Conservation (phyloP, 1,284 basidiomycete species). For the Malassezia psittaci region DNA sequence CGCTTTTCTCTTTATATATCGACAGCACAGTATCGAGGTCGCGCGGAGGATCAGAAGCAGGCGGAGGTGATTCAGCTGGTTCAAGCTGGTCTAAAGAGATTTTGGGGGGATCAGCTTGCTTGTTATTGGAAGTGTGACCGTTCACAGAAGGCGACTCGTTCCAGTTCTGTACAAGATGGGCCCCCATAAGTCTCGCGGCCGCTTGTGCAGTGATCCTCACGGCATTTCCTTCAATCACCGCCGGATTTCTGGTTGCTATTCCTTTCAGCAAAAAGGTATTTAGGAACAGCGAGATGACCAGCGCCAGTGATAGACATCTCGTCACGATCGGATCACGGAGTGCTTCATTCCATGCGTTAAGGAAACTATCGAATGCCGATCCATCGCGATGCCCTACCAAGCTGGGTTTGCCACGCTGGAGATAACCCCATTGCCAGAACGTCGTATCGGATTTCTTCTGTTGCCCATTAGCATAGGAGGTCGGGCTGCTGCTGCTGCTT, state of each 20-base stretch:
- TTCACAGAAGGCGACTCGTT: not conserved
- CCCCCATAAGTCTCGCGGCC: constrained; percentile 44
- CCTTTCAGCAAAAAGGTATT: constrained; percentile 88
- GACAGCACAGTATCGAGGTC: constrained; percentile 68
- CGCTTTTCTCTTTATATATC: constrained; percentile 69
- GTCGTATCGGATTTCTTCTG: not conserved
- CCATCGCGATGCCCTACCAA: too few species aligned
- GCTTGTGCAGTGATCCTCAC: constrained; percentile 45
- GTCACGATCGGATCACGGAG: constrained; percentile 88
- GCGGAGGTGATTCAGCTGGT: constrained; percentile 18
- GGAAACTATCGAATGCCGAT: constrained; percentile 66
- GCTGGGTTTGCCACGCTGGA: too few species aligned
- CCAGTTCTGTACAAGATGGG: constrained; percentile 24
- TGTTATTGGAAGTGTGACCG: not conserved
- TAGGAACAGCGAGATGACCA: constrained; percentile 75
- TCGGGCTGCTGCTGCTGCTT: not conserved
- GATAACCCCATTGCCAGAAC: too few species aligned
- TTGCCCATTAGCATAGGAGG: not conserved
- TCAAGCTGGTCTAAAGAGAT: constrained; percentile 3
- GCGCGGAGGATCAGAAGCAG: constrained; percentile 33
- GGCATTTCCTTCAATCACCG: constrained; percentile 41
- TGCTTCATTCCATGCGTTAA: constrained; percentile 85
- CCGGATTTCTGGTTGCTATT: constrained; percentile 51
- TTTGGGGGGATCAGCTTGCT: not conserved
- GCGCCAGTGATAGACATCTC: constrained; percentile 87